These are phyloP conservation scores for Lotmaria passim DNA, from an alignment of 208 protist species.

Conservation along the genomic window DNA sequence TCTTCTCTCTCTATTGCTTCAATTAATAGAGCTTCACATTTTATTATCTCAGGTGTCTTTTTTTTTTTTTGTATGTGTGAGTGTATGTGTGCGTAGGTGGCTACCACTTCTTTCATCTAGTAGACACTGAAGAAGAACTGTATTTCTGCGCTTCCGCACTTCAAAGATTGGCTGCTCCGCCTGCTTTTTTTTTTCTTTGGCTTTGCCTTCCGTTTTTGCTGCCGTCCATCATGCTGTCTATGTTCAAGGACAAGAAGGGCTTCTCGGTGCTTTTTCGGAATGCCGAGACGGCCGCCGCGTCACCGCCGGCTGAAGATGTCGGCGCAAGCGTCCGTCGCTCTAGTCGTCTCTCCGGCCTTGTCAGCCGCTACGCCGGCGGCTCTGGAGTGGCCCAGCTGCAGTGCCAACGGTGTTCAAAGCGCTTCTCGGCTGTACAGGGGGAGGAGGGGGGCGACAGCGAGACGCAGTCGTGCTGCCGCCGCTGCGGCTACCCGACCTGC, in stretches of 20 bases:
- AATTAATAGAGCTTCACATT: too few relatives aligned
- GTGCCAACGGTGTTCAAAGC: slow-evolving; percentile 67
- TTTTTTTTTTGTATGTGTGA: too few relatives aligned
- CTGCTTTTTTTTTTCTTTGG: slow-evolving; percentile 11
- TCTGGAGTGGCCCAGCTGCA: slow-evolving; percentile 21
- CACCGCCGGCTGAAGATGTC: not conserved
- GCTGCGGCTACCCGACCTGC: slow-evolving; percentile 70
- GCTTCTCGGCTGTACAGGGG: slow-evolving; percentile 33
- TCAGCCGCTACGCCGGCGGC: not conserved
- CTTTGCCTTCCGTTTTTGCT: not conserved
- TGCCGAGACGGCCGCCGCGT: slow-evolving; percentile 1
- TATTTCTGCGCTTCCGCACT: slow-evolving; percentile 2
- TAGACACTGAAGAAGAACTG: too few relatives aligned
- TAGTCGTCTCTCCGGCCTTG: not conserved
- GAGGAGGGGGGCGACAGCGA: slow-evolving; percentile 5
- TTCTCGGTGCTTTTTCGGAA: slow-evolving; percentile 60
- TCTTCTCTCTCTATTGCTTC: too few relatives aligned
- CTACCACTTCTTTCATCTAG: too few relatives aligned
- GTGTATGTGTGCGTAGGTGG: too few relatives aligned
- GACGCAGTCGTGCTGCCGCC: slow-evolving; percentile 38
- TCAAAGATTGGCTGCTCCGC: slow-evolving; percentile 4
- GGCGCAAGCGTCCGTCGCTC: slow-evolving; percentile 1
- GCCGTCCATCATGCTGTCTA: slow-evolving; percentile 51
- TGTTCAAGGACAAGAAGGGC: slow-evolving; percentile 75
- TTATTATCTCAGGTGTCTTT: too few relatives aligned